Evolutionary conservation across 2,329 filamentous ascomycete genomes (phyloP).

Genomic region (Pyrenochaeta sp.): DNA sequence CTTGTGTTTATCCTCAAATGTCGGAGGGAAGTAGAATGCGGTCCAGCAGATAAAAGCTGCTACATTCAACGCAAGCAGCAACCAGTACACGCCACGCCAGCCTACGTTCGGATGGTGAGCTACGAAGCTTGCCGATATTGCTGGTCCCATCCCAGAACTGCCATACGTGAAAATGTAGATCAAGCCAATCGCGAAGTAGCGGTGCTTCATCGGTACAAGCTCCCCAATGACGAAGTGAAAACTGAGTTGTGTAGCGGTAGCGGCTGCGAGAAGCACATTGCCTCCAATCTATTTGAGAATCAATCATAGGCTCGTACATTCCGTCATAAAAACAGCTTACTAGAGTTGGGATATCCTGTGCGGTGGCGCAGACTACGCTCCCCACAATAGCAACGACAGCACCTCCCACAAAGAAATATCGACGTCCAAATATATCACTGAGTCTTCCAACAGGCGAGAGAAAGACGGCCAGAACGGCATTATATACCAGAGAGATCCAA

Average conservation of each 20-base stretch:
- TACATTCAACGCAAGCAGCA: conserved; percentile 25
- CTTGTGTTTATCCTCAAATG: conserved; percentile 27
- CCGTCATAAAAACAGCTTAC: conserved; percentile 1
- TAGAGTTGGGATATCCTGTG: conserved; percentile 16
- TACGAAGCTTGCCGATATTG: conserved; percentile 20
- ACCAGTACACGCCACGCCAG: conserved; percentile 30
- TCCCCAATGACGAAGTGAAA: conserved; percentile 29
- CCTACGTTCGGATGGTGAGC: conserved; percentile 19
- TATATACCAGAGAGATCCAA: conserved; percentile 17
- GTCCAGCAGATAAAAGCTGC: conserved; percentile 21
- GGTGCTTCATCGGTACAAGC: conserved; percentile 32
- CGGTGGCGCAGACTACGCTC: conserved; percentile 18
- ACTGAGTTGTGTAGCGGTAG: conserved; percentile 20
- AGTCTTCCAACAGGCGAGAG: conserved; percentile 14
- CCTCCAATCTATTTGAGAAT: conserved; percentile 13
- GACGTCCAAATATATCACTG: conserved; percentile 26
- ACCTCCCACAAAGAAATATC: conserved; percentile 43
- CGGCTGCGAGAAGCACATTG: conserved; percentile 10
- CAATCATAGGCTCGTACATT: neutral
- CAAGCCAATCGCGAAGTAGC: conserved; percentile 21
- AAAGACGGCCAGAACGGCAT: conserved; percentile 7
- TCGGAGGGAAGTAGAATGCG: conserved; percentile 31
- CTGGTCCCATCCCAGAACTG: conserved; percentile 24
- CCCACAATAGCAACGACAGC: conserved; percentile 31
- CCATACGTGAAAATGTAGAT: conserved; percentile 21